These are phyloP conservation scores for Omphalotus olearius DNA, from an alignment of 1,284 basidiomycete genomes.

Conservation along the genomic window DNA sequence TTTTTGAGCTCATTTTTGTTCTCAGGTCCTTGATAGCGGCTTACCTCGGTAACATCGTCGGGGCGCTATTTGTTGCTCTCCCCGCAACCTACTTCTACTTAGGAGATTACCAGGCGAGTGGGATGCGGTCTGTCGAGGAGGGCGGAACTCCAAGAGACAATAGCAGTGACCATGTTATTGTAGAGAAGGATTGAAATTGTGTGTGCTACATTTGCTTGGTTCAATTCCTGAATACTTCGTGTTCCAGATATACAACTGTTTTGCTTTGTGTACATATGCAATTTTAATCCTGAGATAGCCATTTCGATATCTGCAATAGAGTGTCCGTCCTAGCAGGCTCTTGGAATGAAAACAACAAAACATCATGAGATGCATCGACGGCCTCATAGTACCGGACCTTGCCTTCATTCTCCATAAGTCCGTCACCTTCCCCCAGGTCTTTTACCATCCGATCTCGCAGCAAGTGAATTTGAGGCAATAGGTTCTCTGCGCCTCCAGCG, in stretches of 20 bases:
- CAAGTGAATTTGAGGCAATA: constrained; percentile 29
- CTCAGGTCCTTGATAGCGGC: constrained; percentile 62
- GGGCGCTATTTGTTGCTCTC: constrained; percentile 58
- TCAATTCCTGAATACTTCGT: neutral
- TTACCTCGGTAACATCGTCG: constrained; percentile 67
- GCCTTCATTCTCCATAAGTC: neutral
- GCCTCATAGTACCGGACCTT: constrained; percentile 30
- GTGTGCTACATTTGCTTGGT: neutral
- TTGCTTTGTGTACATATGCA: neutral
- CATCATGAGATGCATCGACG: constrained; percentile 35
- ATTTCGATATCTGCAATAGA: constrained; percentile 26
- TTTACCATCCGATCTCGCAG: constrained; percentile 27
- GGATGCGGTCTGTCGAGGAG: constrained; percentile 33
- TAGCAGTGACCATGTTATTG: constrained; percentile 10
- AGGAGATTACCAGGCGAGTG: constrained; percentile 40
- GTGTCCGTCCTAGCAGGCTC: constrained; percentile 34
- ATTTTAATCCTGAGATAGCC: constrained; percentile 15
- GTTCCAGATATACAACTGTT: neutral
- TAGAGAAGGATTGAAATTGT: constrained; percentile 1
- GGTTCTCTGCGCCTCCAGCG: constrained; percentile 28
- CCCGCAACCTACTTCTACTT: constrained; percentile 62
- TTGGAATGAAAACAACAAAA: constrained; percentile 27
- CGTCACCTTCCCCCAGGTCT: constrained; percentile 15
- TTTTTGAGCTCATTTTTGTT: neutral
- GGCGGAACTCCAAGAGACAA: constrained; percentile 15